Evolutionary conservation across 2,329 filamentous ascomycete species (phyloP).

Genomic region (Cladosporium sp.): DNA sequence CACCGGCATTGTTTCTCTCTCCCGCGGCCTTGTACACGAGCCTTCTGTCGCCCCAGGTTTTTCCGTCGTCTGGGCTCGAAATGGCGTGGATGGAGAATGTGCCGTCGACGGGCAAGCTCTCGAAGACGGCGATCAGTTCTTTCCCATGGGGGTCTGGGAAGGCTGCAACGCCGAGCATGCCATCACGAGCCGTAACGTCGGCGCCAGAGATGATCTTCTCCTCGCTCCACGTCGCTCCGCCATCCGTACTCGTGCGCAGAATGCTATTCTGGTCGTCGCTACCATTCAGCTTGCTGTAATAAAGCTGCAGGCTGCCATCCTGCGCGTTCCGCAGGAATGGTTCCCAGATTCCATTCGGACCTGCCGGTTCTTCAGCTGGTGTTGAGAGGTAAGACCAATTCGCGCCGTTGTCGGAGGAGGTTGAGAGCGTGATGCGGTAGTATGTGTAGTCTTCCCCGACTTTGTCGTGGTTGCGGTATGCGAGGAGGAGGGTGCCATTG

Average conservation of each 20-base stretch:
- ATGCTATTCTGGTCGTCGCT: conserved; percentile 40
- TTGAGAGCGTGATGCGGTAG: conserved; percentile 42
- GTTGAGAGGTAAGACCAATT: conserved; percentile 34
- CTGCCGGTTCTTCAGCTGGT: conserved; percentile 16
- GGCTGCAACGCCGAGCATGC: conserved; percentile 42
- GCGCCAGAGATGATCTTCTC: conserved; percentile 34
- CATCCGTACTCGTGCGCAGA: conserved; percentile 37
- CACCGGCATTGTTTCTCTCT: conserved; percentile 34
- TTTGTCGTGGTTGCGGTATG: conserved; percentile 34
- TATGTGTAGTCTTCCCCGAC: conserved; percentile 20
- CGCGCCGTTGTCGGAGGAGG: conserved; percentile 38
- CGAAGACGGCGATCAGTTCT: conserved; percentile 42
- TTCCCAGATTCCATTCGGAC: conserved; percentile 41
- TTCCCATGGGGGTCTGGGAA: conserved; percentile 16
- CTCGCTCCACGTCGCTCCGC: conserved; percentile 36
- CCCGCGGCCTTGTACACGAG: conserved; percentile 35
- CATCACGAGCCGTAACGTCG: conserved; percentile 36
- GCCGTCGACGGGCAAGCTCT: conserved; percentile 29
- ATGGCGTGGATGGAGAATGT: conserved; percentile 38
- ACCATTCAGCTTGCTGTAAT: conserved; percentile 41
- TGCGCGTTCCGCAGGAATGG: conserved; percentile 39
- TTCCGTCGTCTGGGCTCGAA: conserved; percentile 38
- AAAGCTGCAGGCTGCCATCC: conserved; percentile 40
- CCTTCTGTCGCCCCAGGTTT: conserved; percentile 36
- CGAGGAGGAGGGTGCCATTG: conserved; percentile 29